A percentile compares a stretch with the other conserved stretches of the same genome.
Conservation (phyloP, 2,329 filamentous ascomycete species). For the Ceratocystis variospora region DNA sequence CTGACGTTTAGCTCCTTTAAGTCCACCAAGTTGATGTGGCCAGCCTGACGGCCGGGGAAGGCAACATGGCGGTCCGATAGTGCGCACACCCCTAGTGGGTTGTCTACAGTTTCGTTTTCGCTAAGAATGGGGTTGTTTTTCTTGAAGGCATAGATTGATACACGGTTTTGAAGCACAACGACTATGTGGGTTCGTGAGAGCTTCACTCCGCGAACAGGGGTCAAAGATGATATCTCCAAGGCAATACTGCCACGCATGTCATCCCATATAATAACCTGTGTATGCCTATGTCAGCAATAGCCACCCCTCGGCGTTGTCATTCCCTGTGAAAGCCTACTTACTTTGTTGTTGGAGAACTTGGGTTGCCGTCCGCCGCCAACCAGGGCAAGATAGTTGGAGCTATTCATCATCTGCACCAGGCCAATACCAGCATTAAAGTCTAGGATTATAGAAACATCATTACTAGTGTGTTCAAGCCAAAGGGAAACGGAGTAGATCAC, state of each 20-base stretch:
- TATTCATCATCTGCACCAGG: constrained; percentile 73
- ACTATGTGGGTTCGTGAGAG: constrained; percentile 64
- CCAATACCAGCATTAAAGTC: constrained; percentile 74
- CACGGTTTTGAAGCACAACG: constrained; percentile 66
- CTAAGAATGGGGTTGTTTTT: constrained; percentile 56
- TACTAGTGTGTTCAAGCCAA: not conserved
- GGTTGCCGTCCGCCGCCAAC: constrained; percentile 78
- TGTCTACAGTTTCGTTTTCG: constrained; percentile 74
- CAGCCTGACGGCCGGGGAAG: constrained; percentile 74
- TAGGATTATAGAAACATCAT: constrained; percentile 24
- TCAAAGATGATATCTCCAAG: constrained; percentile 67
- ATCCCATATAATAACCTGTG: constrained; percentile 76
- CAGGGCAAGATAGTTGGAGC: constrained; percentile 73
- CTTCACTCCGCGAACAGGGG: constrained; percentile 65
- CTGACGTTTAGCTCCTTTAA: constrained; percentile 67
- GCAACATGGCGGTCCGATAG: constrained; percentile 60
- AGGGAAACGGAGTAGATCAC: not conserved
- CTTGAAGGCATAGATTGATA: constrained; percentile 68
- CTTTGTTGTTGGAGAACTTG: constrained; percentile 79
- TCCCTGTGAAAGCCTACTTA: constrained; percentile 23
- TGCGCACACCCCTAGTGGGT: constrained; percentile 66
- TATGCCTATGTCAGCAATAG: not conserved
- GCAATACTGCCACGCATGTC: constrained; percentile 59
- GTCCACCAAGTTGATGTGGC: constrained; percentile 81
- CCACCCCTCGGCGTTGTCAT: not conserved